Evolutionary conservation across 176 grass and related monocot species (phyloP), one percentile per base, ranked within the genome.

Genomic region (Tuctoria greenei): DNA sequence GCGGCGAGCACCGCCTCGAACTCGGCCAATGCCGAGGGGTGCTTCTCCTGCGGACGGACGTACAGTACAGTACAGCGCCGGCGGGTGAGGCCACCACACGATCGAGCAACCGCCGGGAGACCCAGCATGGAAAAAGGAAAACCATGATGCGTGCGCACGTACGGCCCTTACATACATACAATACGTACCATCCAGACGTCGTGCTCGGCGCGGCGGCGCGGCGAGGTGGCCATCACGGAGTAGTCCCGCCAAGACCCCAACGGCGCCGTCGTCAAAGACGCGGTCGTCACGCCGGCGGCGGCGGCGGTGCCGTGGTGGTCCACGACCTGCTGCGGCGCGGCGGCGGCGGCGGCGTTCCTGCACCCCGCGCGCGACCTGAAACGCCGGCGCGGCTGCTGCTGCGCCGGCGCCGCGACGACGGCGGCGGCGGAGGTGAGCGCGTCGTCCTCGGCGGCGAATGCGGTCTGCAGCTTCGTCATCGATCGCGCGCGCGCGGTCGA

Each of bases 1-100:
- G 64, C 80, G 8, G 75, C 86, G 20, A 75, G 62, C 36, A 91
- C 68, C 21, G 64, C 36, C 78, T 97, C 84, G 77, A 97, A 84
- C 60, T 1, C 58, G 15, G 51, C 75, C 78, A 93, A 85, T 63
- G 94, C 94, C 10, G 94, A 97, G 40, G 94, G 94, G 71, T 91
- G 86, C 45, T 83, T 84, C 79, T 72, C 84, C 94, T 97, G 67
- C 42, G 37, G 15, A 61, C 51, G 35, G 7, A 31, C 25, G 11
- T 12, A 60, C n/a, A 12, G 8, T n/a, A n/a, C n/a, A n/a, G n/a
- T n/a, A n/a, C n/a, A n/a, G n/a, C n/a, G n/a, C n/a, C 43, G 43
- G 6, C 31, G 31, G 31, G 31, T 31, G 31, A 31, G 31, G 31
- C 31, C 31, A 31, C 3, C 31, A 31, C 31, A 31, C 31, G 31